Conservation (phyloP, 139 green algal genomes). For the Desmodesmus armatus region DNA sequence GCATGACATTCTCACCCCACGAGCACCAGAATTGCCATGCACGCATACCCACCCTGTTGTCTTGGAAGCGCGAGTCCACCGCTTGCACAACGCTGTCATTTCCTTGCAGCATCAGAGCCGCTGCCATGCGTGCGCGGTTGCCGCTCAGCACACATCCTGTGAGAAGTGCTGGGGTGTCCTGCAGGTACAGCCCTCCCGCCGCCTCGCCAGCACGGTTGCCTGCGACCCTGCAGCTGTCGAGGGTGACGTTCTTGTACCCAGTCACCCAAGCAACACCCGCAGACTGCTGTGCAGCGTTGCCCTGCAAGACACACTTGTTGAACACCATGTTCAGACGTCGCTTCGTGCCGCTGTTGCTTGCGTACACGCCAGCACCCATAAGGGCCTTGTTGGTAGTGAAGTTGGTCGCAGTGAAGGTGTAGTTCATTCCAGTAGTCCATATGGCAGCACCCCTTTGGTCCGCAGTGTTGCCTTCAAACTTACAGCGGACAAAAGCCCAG, state of each 20-base stretch:
- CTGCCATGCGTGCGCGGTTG: not conserved
- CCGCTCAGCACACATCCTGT: not conserved
- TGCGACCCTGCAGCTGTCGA: not conserved
- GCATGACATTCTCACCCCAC: too few species aligned
- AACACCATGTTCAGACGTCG: not conserved
- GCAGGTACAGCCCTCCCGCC: not conserved
- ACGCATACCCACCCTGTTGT: constrained; percentile 1
- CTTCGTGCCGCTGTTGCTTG: not conserved
- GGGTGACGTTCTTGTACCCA: not conserved
- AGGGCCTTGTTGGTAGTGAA: not conserved
- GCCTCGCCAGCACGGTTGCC: not conserved
- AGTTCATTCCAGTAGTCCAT: not conserved
- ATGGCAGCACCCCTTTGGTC: not conserved
- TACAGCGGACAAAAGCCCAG: not conserved
- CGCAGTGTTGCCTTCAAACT: not conserved
- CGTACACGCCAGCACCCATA: not conserved
- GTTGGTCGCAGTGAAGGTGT: not conserved
- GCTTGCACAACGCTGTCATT: not conserved
- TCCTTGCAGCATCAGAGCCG: not conserved
- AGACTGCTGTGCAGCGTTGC: constrained; percentile 1
- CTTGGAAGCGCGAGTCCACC: not conserved
- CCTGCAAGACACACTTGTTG: not conserved
- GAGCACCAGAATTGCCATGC: too few species aligned
- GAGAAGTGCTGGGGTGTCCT: not conserved
- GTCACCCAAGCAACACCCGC: not conserved